Evolutionary conservation across 225 moss, liverwort and hornwort species (phyloP), one percentile per base, ranked within the genome.

Genomic region (Neckera pumila): DNA sequence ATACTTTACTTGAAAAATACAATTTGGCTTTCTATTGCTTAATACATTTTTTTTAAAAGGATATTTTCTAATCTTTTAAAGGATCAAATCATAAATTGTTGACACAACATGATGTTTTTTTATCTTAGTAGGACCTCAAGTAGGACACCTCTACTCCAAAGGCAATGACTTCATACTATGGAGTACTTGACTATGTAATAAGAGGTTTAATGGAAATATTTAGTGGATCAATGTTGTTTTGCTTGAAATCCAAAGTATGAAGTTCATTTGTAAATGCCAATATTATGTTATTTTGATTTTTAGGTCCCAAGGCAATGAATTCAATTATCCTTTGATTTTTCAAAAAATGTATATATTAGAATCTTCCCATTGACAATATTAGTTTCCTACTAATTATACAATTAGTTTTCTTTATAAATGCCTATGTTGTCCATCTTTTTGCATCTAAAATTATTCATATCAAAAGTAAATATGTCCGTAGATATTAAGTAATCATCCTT

Each of bases 381-480:
- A 65, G 3, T 34, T 65, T 19, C 19, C 10, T 65, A 65, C 0
- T 34, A 65, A 34, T 34, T 65, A 19, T 33, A 65, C 34, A 67
- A 67, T 21, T 21, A n/a, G 10, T 2, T 12, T 0, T n/a, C 20
- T 19, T n/a, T 12, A n/a, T 7, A n/a, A 67, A 21, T 0, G 11
- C 11, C n/a, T n/a, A 2, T 1, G 1, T n/a, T 67, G 67, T n/a
- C 12, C 12, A 67, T 67, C 21, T n/a, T 67, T 36, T n/a, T 27
- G 11, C 21, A 64, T n/a, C n/a, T 36, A n/a, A n/a, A n/a, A n/a
- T 67, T 3, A 21, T 67, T 21, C 6, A n/a, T 12, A 20, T n/a
- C 6, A 3, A n/a, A n/a, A 9, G 1, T 53, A 21, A n/a, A 36
- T 67, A 11, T 67, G 21, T 67, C 0, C 18, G 4, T 66, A 66